These are phyloP conservation scores for Phytophthora pinifolia DNA, from an alignment of 352 stramenopile species.

Conservation along the genomic window DNA sequence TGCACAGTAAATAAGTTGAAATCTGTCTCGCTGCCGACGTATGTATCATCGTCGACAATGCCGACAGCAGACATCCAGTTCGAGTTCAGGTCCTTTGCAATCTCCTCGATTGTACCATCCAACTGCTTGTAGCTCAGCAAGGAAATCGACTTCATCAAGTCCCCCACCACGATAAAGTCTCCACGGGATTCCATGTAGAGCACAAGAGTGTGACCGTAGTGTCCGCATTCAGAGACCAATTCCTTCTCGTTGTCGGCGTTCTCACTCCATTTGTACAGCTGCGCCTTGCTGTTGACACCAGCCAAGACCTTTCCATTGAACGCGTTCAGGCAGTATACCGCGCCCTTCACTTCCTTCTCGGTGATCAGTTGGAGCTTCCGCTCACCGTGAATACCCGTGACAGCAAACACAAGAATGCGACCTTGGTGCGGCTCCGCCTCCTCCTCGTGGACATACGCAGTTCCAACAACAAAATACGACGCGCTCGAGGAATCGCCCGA, in stretches of 20 bases:
- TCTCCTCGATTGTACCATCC: constrained; percentile 93
- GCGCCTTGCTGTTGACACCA: constrained; percentile 95
- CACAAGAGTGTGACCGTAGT: constrained; percentile 95
- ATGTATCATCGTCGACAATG: constrained; percentile 94
- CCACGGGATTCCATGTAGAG: constrained; percentile 94
- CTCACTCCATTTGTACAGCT: constrained; percentile 92
- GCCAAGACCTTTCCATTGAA: constrained; percentile 94
- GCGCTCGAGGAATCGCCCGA: constrained; percentile 70
- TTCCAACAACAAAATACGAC: constrained; percentile 86
- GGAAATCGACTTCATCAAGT: constrained; percentile 97
- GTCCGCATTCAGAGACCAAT: constrained; percentile 90
- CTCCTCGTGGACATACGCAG: constrained; percentile 93
- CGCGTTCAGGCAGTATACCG: constrained; percentile 94
- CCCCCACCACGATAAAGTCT: constrained; percentile 95
- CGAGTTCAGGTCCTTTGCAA: constrained; percentile 95
- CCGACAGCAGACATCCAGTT: constrained; percentile 96
- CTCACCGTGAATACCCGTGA: constrained; percentile 77
- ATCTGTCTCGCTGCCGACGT: constrained; percentile 94
- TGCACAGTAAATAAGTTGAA: constrained; percentile 96
- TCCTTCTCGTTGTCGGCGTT: constrained; percentile 90
- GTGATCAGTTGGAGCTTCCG: constrained; percentile 89
- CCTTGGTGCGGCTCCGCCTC: constrained; percentile 96
- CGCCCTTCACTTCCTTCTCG: constrained; percentile 94
- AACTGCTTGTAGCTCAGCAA: constrained; percentile 94
- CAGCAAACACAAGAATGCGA: constrained; percentile 93